A percentile compares a stretch with the other conserved stretches of the same genome.
Conservation (phyloP, 2,329 filamentous ascomycete genomes). For the Penicillium oxalicum region DNA sequence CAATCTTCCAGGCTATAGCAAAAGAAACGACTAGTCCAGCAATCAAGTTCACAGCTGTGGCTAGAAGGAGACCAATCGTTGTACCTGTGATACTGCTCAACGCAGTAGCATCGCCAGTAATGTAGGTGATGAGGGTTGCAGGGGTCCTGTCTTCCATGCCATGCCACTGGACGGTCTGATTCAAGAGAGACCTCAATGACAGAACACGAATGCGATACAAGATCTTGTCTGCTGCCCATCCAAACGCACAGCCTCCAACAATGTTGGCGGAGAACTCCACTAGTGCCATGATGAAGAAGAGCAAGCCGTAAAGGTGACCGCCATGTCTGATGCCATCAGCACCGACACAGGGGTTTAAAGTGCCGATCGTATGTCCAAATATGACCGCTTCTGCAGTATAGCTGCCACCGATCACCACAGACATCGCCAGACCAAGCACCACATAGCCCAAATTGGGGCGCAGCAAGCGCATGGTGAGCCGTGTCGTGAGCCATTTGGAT, state of each 20-base stretch:
- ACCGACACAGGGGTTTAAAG: slow-evolving; percentile 50
- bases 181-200: slow-evolving; percentile 57
- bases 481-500: slow-evolving; percentile 21
- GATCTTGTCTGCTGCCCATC: slow-evolving; percentile 56
- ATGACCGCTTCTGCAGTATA: slow-evolving; percentile 53
- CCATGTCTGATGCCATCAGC: slow-evolving; percentile 43
- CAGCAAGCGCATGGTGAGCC: slow-evolving; percentile 32
- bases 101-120: slow-evolving; percentile 63
- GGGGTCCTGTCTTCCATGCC: slow-evolving; percentile 58
- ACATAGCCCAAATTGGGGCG: slow-evolving; percentile 42
- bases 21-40: slow-evolving; percentile 62
- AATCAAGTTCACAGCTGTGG: slow-evolving; percentile 62
- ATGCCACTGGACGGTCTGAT: slow-evolving; percentile 64
- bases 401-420: slow-evolving; percentile 50
- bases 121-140: slow-evolving; percentile 56
- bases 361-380: slow-evolving; percentile 54
- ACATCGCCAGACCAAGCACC: slow-evolving; percentile 47
- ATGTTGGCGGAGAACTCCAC: slow-evolving; percentile 56
- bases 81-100: slow-evolving; percentile 64
- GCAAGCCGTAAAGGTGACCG: slow-evolving; percentile 49
- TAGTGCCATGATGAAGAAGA: slow-evolving; percentile 55
- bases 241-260: slow-evolving; percentile 53
- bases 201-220: slow-evolving; percentile 57
- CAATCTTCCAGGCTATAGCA: slow-evolving; percentile 69
- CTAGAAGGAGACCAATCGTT: slow-evolving; percentile 62